phyloP scores from a whole-genome alignment of 106 monocot genomes.

The Dactylorhiza incarnata region DNA sequence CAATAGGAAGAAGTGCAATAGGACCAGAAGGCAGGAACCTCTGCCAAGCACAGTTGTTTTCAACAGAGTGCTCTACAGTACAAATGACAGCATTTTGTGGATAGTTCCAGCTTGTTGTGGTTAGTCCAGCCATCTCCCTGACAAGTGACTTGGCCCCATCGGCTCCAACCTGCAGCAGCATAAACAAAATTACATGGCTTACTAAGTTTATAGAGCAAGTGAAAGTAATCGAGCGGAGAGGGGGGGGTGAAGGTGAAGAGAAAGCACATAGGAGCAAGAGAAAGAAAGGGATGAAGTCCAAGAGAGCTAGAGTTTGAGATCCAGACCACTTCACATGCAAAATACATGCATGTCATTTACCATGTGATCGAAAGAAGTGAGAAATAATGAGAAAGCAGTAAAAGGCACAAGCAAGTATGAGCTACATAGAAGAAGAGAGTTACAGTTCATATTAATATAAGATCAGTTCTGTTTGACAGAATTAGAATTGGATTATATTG shows the following conservation, averaged over 20 bases:
- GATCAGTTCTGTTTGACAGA: no score
- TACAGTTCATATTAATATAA: no score
- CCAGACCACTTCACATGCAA: no score
- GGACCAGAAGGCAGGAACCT: slow-evolving; percentile 95
- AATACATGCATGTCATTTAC: no score
- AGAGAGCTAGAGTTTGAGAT: no score
- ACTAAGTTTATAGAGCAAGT: neutral
- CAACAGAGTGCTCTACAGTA: slow-evolving; percentile 68
- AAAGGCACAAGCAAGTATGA: no score
- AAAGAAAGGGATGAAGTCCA: no score
- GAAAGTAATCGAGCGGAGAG: neutral
- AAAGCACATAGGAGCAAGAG: neutral
- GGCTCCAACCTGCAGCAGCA: slow-evolving; percentile 73
- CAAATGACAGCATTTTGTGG: slow-evolving; percentile 86
- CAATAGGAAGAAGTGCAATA: slow-evolving; percentile 87
- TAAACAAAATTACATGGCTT: neutral
- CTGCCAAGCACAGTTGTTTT: slow-evolving; percentile 94
- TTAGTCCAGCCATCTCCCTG: slow-evolving; percentile 66
- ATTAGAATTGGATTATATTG: no score
- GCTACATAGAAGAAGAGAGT: no score
- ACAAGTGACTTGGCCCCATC: slow-evolving; percentile 89
- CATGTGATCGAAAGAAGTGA: no score
- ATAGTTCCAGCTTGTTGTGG: slow-evolving; percentile 79
- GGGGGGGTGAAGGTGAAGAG: neutral
- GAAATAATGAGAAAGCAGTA: no score